Evolutionary conservation across 2,329 filamentous ascomycete species (phyloP), one percentile per base, ranked within the genome.

Genomic region (Apiospora hydei): DNA sequence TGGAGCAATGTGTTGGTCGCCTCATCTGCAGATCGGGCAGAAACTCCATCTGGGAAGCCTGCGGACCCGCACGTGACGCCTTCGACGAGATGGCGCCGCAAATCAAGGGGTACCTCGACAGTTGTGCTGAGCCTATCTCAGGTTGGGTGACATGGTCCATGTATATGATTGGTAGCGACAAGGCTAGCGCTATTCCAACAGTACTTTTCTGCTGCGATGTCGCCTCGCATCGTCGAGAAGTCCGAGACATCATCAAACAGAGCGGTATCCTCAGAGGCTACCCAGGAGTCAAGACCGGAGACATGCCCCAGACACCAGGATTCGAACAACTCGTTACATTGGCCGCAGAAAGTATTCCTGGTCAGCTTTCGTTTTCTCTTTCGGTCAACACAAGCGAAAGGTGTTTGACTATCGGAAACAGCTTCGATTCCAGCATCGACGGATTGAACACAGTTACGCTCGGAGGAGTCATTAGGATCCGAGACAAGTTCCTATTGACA

Each of bases 141-240:
- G 61, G 49, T 34, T 70, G 69, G 69, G 69, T 70, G 4, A 61
- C 69, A 0, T 70, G 34, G 69, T 70, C 69, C 21, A 70, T 70
- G 57, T 70, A 61, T 34, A 70, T 70, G 49, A 70, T 70, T n/a
- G 69, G 69, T 16, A 41, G 16, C 18, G 34, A 34, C 34, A 10
- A 38, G 16, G 4, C 16, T 10, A 53, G 18, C 14, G 69, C 69
- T 3, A 46, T 18, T 6, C 69, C 69, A 13, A 70, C 49, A 11
- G 30, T 70, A 10, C 51, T 70, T 13, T 70, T 70, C 21, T 70
- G 69, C 34, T 70, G 69, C 3, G 49, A 70, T 11, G 49, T 57
- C 16, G 34, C 14, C 7, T 14, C 41, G 13, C 69, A 70, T 4
- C 49, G 69, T 41, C 47, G 69, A 3, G 69, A 70, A 24, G 34